Evolutionary conservation across 805 yeast species (phyloP).

Genomic region (Starmerella vaccinii): DNA sequence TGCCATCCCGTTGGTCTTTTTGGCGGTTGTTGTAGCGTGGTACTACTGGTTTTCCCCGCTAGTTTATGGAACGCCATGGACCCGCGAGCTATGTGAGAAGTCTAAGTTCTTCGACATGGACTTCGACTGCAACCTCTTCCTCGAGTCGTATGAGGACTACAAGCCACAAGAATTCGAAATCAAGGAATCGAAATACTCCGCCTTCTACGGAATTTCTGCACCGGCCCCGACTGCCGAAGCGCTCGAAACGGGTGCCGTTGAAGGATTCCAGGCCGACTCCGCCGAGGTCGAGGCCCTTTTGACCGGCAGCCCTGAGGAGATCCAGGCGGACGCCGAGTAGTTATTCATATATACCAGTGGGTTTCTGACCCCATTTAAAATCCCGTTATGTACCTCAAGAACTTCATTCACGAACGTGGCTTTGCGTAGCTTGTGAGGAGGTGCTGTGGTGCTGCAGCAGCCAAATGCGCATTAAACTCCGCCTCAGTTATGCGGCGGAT

Average conservation of each 20-base stretch:
- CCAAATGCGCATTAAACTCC: not conserved
- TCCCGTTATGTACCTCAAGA: no score
- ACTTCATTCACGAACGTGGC: not conserved
- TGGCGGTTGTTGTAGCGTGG: conserved; percentile 42
- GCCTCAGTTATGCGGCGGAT: not conserved
- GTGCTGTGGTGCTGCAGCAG: not conserved
- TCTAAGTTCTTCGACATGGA: conserved; percentile 74
- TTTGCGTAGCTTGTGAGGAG: not conserved
- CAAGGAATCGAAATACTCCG: conserved; percentile 18
- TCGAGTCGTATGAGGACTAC: conserved; percentile 28
- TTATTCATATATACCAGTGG: no score
- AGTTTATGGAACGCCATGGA: conserved; percentile 74
- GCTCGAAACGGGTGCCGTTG: conserved; percentile 9
- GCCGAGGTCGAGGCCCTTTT: not conserved
- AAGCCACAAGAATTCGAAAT: conserved; percentile 19
- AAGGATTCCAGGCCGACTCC: not conserved
- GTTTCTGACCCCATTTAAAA: no score
- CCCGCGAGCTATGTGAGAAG: conserved; percentile 50
- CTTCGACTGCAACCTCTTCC: conserved; percentile 62
- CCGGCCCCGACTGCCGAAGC: conserved; percentile 11
- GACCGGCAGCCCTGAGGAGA: not conserved
- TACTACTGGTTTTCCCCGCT: conserved; percentile 60
- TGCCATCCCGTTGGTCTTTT: conserved; percentile 39
- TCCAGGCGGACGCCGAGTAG: not conserved
- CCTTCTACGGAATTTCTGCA: conserved; percentile 15